A percentile compares a stretch with the other conserved stretches of the same genome.
Conservation (phyloP, 2,329 filamentous ascomycete genomes). For the Claviceps quebecensis region DNA sequence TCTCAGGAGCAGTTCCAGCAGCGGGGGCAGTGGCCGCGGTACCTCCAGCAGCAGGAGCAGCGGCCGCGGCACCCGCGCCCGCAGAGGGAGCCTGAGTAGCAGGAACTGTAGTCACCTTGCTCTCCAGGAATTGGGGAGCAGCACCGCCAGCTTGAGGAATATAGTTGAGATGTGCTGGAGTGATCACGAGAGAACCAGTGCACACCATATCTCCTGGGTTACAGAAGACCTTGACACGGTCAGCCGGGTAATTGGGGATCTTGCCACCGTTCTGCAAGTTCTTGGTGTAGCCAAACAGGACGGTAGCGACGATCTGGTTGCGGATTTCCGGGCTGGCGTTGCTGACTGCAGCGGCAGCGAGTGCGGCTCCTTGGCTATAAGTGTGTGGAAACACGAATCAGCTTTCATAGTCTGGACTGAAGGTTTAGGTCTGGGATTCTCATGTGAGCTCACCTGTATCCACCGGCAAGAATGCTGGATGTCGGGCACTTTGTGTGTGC, state of each 20-base stretch:
- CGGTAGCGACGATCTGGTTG: slow-evolving; percentile 22
- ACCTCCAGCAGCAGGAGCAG: neutral
- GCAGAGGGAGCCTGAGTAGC: neutral
- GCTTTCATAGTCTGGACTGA: neutral
- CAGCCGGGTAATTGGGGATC: slow-evolving; percentile 23
- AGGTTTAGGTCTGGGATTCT: neutral
- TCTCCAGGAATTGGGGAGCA: slow-evolving; percentile 14
- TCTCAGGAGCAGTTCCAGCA: neutral
- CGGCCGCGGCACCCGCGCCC: neutral
- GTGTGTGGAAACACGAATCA: neutral
- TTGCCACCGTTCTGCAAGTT: slow-evolving; percentile 25
- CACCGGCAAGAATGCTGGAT: slow-evolving; percentile 27
- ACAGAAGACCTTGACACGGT: slow-evolving; percentile 25
- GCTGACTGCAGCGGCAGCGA: slow-evolving; percentile 25
- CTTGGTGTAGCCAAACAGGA: slow-evolving; percentile 28
- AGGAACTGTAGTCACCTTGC: neutral
- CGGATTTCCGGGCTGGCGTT: slow-evolving; percentile 17
- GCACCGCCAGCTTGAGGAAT: slow-evolving; percentile 7
- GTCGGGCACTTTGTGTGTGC: slow-evolving; percentile 29
- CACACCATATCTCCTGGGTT: slow-evolving; percentile 22
- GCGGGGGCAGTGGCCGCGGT: neutral
- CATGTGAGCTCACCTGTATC: slow-evolving; percentile 14
- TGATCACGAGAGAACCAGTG: slow-evolving; percentile 21
- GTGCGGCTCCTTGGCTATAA: slow-evolving; percentile 26
- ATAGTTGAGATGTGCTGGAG: slow-evolving; percentile 20